Evolutionary conservation across 352 stramenopile genomes (phyloP).

Genomic region (Thalassiosira exigua): DNA sequence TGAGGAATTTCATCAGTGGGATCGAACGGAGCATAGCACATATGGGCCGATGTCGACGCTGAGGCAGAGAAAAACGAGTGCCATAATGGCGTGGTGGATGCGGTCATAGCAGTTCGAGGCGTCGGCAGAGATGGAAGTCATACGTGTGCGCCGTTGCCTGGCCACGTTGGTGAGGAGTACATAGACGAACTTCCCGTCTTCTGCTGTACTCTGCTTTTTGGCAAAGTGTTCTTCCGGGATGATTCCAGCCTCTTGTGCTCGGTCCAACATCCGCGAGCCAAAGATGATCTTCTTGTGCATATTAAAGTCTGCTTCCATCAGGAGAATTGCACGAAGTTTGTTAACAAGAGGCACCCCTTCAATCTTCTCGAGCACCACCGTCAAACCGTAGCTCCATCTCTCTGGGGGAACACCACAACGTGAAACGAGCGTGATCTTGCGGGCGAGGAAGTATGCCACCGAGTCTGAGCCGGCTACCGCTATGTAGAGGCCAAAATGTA

Average conservation of each 20-base stretch:
- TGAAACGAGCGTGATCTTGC: neutral
- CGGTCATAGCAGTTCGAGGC: slow-evolving; percentile 36
- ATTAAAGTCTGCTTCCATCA: slow-evolving; percentile 55
- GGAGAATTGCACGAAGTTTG: slow-evolving; percentile 45
- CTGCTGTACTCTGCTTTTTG: slow-evolving; percentile 15
- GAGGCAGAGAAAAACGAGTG: slow-evolving; percentile 5
- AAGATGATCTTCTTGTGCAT: slow-evolving; percentile 43
- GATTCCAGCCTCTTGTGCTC: slow-evolving; percentile 2
- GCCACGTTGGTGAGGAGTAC: slow-evolving; percentile 15
- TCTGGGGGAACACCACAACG: neutral
- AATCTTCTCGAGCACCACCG: slow-evolving; percentile 34
- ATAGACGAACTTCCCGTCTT: slow-evolving; percentile 13
- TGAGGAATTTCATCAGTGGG: slow-evolving; percentile 36
- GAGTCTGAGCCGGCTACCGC: neutral
- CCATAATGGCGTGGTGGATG: slow-evolving; percentile 34
- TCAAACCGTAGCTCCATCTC: slow-evolving; percentile 3
- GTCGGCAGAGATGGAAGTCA: slow-evolving; percentile 19
- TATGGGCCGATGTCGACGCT: neutral
- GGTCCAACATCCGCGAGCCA: slow-evolving; percentile 23
- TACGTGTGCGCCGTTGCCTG: neutral
- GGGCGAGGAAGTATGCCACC: neutral
- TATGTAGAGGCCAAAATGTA: slow-evolving; percentile 29
- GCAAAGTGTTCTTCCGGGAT: slow-evolving; percentile 32
- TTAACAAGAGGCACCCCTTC: slow-evolving; percentile 18
- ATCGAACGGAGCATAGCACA: slow-evolving; percentile 14